A percentile compares a stretch with the other conserved stretches of the same genome.
Evolutionary conservation across 2,329 filamentous ascomycete genomes (phyloP).

Genomic region (Fusarium udum): DNA sequence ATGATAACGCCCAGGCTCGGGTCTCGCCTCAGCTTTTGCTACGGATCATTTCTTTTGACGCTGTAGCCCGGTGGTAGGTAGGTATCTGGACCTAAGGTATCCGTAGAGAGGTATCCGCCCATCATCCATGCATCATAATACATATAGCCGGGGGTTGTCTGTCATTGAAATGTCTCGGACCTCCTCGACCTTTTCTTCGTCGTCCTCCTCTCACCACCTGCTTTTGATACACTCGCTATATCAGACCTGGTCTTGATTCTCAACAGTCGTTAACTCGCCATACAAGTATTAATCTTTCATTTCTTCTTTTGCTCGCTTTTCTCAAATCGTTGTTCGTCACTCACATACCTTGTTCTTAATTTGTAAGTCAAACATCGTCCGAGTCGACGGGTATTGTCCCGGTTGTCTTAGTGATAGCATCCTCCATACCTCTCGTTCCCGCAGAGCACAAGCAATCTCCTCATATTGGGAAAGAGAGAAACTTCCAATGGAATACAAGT

Average conservation of each 20-base stretch:
- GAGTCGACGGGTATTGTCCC: not conserved
- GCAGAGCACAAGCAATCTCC: not conserved
- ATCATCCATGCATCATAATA: not conserved
- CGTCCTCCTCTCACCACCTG: constrained; percentile 21
- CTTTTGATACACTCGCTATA: constrained; percentile 30
- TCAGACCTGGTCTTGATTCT: constrained; percentile 12
- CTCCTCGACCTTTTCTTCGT: constrained; percentile 20
- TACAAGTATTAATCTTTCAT: not conserved
- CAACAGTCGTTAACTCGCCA: constrained; percentile 17
- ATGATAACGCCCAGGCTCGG: constrained; percentile 43
- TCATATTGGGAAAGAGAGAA: constrained; percentile 1
- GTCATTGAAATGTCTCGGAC: constrained; percentile 23
- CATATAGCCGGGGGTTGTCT: not conserved
- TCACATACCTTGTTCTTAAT: not conserved
- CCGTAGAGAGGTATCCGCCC: not conserved
- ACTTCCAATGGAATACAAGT: not conserved
- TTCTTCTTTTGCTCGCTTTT: constrained; percentile 3
- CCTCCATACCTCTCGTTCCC: constrained; percentile 26
- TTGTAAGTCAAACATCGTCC: constrained; percentile 21
- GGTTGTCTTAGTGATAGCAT: constrained; percentile 30
- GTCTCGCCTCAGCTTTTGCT: constrained; percentile 35
- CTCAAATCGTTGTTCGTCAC: not conserved
- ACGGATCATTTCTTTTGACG: constrained; percentile 39
- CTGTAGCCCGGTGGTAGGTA: constrained; percentile 14
- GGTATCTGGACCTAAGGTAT: not conserved